Base-by-base conservation (phyloP, 2,329 filamentous ascomycete species). In the Fusarium torreyae region DNA sequence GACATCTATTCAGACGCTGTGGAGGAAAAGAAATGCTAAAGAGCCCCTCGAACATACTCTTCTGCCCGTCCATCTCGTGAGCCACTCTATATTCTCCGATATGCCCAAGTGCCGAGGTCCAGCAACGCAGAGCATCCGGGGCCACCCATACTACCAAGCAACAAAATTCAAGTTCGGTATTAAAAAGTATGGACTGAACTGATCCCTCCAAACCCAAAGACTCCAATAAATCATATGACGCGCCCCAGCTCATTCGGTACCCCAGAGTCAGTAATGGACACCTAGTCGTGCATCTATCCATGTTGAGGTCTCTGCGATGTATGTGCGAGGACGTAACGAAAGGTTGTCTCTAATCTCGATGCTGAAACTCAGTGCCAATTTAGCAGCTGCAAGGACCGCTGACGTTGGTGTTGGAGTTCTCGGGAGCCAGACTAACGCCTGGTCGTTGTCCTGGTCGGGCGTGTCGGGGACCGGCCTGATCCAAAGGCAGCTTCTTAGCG, bases 401-500 rank as follows among this genome's bases (percentile, higher is more conserved):
- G 55, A 82, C 80, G 74, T 88, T 87, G 63, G 87, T 89, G 80
- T 86, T 88, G 64, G 85, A 81, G 65, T 83, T 86, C 76, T 89
- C 87, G 22, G 86, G 83, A 34, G 82, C 82, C 69, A 89, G 81
- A 76, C 82, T 89, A 71, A 89, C 87, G 45, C 87, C 87, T 43
- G 86, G 85, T 76, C 87, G 85, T 78, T 88, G 86, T 49, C 87
- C 87, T 14, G 87, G 85, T 61, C 94, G 87, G 77, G 94, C 86
- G 80, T 94, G 94, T 79, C 95, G 89, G 68, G 95, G 94, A n/a
- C 94, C 95, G 51, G 91, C 94, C 82, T 98, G 96, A 78, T 99
- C 96, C 74, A 98, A 90, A 33, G 96, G 96, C 71, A 99, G 87
- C 83, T 97, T 98, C 91, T 95, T 97, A 67, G 96, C 96, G 78